phyloP scores from a whole-genome alignment of 163 green algal genomes.

The Prototheca stagnorum region DNA sequence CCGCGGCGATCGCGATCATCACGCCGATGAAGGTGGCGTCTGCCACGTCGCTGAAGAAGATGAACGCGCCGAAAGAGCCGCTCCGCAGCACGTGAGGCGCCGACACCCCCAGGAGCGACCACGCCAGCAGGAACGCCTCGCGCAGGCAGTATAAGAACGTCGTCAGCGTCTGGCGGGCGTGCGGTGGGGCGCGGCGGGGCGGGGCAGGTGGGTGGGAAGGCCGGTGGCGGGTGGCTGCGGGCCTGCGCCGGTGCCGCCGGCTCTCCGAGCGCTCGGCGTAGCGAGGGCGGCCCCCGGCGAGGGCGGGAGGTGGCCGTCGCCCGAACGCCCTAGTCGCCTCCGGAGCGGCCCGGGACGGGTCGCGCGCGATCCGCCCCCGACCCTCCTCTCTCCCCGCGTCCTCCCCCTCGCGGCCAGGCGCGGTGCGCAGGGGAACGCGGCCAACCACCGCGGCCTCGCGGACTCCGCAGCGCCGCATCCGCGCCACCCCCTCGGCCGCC shows the following conservation, averaged over 20 bases:
- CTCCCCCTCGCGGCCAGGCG: not conserved
- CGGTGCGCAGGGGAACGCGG: not conserved
- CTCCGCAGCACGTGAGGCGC: not conserved
- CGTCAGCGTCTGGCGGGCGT: slow-evolving; percentile 1
- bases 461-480: not conserved
- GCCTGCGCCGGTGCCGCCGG: not conserved
- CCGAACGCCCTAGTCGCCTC: not conserved
- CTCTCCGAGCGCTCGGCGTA: not conserved
- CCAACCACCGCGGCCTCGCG: not conserved
- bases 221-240: not conserved
- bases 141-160: slow-evolving; percentile 17
- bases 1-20: slow-evolving; percentile 29
- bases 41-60: slow-evolving; percentile 34
- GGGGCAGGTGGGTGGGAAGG: not conserved
- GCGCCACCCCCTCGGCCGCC: too few species aligned
- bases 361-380: not conserved
- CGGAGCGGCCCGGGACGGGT: not conserved
- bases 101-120: not conserved
- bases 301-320: not conserved
- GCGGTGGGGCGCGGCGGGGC: not conserved
- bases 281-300: not conserved
- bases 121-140: slow-evolving; percentile 16
- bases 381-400: not conserved
- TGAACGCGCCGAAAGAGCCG: slow-evolving; percentile 18
- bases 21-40: slow-evolving; percentile 26